Evolutionary conservation across 768 basidiomycete genomes (phyloP).

Genomic region (Naganishia kalamii): DNA sequence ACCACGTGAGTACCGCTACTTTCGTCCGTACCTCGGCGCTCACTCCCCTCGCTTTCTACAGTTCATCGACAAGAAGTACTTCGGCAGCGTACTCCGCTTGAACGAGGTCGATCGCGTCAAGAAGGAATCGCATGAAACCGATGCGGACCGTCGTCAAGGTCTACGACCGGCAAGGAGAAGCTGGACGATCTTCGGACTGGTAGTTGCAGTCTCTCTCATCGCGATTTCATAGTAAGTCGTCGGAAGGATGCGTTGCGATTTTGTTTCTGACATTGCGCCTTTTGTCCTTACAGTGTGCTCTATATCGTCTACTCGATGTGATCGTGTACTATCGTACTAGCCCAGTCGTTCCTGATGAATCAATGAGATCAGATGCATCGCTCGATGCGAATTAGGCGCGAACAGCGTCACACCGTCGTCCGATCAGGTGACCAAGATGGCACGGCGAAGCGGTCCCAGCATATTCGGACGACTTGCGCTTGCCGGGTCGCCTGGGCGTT

Average conservation of each 20-base stretch:
- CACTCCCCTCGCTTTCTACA: neutral
- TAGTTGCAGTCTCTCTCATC: conserved; percentile 4
- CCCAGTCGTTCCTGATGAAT: too few relatives aligned
- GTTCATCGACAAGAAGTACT: conserved; percentile 14
- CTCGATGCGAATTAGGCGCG: too few relatives aligned
- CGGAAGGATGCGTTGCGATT: neutral
- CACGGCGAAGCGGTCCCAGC: too few relatives aligned
- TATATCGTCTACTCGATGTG: conserved; percentile 21
- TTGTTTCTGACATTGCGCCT: neutral
- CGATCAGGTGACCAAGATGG: too few relatives aligned
- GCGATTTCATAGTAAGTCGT: conserved; percentile 11
- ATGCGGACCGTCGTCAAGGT: conserved; percentile 2
- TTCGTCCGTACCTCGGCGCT: neutral
- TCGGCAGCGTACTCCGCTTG: conserved; percentile 12
- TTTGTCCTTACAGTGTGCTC: neutral
- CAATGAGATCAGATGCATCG: too few relatives aligned
- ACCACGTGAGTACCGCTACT: neutral
- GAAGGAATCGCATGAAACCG: neutral
- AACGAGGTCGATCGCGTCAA: conserved; percentile 9
- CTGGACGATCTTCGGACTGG: conserved; percentile 13
- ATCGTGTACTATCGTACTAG: too few relatives aligned
- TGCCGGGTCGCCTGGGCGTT: too few relatives aligned
- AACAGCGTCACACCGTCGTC: too few relatives aligned
- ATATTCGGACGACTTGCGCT: too few relatives aligned
- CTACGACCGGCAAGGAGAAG: neutral